A percentile compares a stretch with the other conserved stretches of the same genome.
Evolutionary conservation across 1,284 basidiomycete species (phyloP).

Genomic region (Trichosporon ovoides): DNA sequence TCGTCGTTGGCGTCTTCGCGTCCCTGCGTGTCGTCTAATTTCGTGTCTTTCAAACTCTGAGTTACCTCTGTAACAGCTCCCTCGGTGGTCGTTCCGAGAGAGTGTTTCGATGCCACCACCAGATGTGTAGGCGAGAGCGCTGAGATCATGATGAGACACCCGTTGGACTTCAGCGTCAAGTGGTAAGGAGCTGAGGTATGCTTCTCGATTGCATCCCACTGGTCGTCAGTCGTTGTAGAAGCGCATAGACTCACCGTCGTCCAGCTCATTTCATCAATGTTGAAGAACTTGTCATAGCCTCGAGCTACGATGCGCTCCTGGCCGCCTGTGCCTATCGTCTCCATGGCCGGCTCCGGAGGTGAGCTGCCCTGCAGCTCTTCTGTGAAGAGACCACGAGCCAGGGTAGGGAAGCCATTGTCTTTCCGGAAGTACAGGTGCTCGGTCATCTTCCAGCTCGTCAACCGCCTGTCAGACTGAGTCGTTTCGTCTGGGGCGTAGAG

Average conservation of each 20-base stretch:
- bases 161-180: constrained; percentile 91
- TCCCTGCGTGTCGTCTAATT: constrained; percentile 18
- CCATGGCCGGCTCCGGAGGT: constrained; percentile 27
- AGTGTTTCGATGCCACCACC: constrained; percentile 88
- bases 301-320: constrained; percentile 68
- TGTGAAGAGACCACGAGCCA: constrained; percentile 82
- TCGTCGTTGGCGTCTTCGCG: constrained; percentile 22
- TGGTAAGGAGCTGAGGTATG: constrained; percentile 77
- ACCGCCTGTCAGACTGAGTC: constrained; percentile 26
- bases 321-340: constrained; percentile 23
- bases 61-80: constrained; percentile 14
- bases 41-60: constrained; percentile 8
- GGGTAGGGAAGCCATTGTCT: constrained; percentile 83
- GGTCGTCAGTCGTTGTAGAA: background rate
- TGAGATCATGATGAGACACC: constrained; percentile 95
- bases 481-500: constrained; percentile 28
- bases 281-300: constrained; percentile 99
- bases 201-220: constrained; percentile 73
- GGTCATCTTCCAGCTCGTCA: constrained; percentile 91
- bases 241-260: constrained; percentile 61
- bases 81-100: constrained; percentile 58
- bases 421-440: constrained; percentile 86
- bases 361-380: constrained; percentile 41
- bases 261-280: constrained; percentile 92
- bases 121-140: constrained; percentile 71